Evolutionary conservation across 495 filamentous ascomycete genomes (phyloP), one percentile per base, ranked within the genome.

Genomic region (Neurospora sp.): DNA sequence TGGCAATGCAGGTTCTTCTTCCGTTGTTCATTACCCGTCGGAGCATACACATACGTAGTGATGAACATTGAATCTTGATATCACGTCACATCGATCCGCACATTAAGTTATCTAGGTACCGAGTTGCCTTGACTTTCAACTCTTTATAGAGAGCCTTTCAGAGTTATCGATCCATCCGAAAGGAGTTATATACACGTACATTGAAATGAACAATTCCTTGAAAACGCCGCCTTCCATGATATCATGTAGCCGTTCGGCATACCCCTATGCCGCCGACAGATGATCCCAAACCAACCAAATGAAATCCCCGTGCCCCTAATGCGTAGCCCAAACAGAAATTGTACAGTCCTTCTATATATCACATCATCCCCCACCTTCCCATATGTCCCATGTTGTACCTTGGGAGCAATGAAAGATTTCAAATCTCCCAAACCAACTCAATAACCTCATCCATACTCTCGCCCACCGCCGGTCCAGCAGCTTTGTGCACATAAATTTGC

Each of bases 401-500:
- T 37, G 4, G 35, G 35, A 37, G 35, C 4, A 37, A 37, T 37
- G 4, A 37, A 37, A 37, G 35, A 37, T 37, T 5, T 37, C 44
- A 79, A 14, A 76, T 10, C 31, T 81, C 76, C 80, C 80, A 82
- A 41, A 79, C 70, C 53, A 82, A 20, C 78, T 81, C 80, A 9
- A 82, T 48, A 2, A 82, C 80, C 77, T 80, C 79, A 41, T 82
- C 80, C 71, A 75, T 73, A 3, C 27, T 40, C 31, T 38, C 27
- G 10, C 70, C 72, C n/a, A 53, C 65, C 61, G 73, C 59, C 31
- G 72, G 45, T 9, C 69, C 72, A 3, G 68, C 12, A 16, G 38
- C 71, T 31, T 73, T 61, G 70, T 78, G 72, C 20, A 82, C 76
- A 41, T 81, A 82, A 6, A 79, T 45, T 73, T 82, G 80, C 4